Percentiles rank a stretch among this genome's conserved stretches.
phyloP scores from a whole-genome alignment of 1,284 basidiomycete genomes.

The Cryptococcus sp. region DNA sequence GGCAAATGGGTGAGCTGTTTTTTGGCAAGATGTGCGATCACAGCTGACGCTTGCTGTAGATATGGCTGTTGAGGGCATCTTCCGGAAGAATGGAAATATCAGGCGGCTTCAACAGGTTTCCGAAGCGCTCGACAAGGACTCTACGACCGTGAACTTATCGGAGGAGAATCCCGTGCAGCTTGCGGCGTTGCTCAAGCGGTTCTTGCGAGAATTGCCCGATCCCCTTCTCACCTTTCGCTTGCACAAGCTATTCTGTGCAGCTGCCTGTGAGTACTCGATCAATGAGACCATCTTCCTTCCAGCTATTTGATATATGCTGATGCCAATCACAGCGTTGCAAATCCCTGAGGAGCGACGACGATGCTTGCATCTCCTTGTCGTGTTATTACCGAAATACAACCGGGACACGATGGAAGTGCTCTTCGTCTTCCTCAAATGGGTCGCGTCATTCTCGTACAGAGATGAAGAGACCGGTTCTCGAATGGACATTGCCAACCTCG shows the following conservation, averaged over 20 bases:
- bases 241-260: slow-evolving; percentile 83
- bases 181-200: slow-evolving; percentile 95
- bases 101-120: slow-evolving; percentile 85
- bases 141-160: slow-evolving; percentile 81
- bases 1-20: slow-evolving; percentile 85
- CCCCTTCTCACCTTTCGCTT: slow-evolving; percentile 93
- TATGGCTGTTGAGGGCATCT: slow-evolving; percentile 98
- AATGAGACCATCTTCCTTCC: background rate
- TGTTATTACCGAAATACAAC: slow-evolving; percentile 88
- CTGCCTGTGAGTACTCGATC: slow-evolving; percentile 68
- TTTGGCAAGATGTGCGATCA: background rate
- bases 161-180: slow-evolving; percentile 97
- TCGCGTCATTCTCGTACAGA: slow-evolving; percentile 96
- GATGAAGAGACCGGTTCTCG: slow-evolving; percentile 98
- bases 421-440: slow-evolving; percentile 99
- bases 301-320: background rate
- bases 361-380: slow-evolving; percentile 80
- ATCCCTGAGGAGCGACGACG: slow-evolving; percentile 76
- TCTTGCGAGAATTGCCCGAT: slow-evolving; percentile 93
- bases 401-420: slow-evolving; percentile 97
- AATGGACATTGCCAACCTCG: slow-evolving; percentile 96
- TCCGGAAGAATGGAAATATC: slow-evolving; percentile 98
- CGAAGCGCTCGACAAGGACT: slow-evolving; percentile 91
- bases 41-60: slow-evolving; percentile 59
- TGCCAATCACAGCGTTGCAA: slow-evolving; percentile 63